Base-by-base conservation (phyloP, 2,329 filamentous ascomycete species). In the Apiospora rasikravindrae region DNA sequence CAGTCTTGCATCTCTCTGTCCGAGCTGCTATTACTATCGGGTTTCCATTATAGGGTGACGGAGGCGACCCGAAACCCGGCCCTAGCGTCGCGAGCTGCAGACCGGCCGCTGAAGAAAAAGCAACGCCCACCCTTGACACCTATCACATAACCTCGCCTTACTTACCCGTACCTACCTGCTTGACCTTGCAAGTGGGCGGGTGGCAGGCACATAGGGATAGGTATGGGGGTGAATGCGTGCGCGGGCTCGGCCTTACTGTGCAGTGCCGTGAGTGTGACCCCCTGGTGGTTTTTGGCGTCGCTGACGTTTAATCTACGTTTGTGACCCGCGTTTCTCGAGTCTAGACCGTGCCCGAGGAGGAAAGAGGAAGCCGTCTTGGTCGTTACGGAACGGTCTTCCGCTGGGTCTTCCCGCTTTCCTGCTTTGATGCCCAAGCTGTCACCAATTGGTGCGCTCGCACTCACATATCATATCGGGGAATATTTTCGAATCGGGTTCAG, bases 21-120 rank as follows among this genome's bases (percentile, higher is more conserved):
- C 29, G 33, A n/a, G n/a, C n/a, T 64, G 19, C 4, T 64, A 64
- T 64, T 64, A 40, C 57, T 24, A 0, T 14, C 22, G 57, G 29
- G 7, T n/a, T 64, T 64, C 33, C 57, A n/a, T 7, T 64, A 40
- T 40, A 40, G n/a, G 19, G 33, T 40, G 33, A 40, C 53, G 53
- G 29, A 33, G 53, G 57, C n/a, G 57, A 64, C 57, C 57, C 57
- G 57, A 40, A 64, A 64, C 19, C 57, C 33, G 57, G 57, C 57
- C 57, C 22, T 64, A 64, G 57, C 57, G 57, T 64, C 22, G 57
- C 22, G 8, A 5, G 16, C 19, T 64, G 57, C 57, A 64, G 57
- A 40, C 57, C 57, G 57, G 57, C 33, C 57, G 57, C 57, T 64
- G 57, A 40, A 64, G 57, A 64, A 64, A 64, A 64, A 64, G 57